Percentiles rank a stretch among this genome's conserved stretches.
Conservation (phyloP, 78 protist genomes). For the Tieghemostelium lacteum region DNA sequence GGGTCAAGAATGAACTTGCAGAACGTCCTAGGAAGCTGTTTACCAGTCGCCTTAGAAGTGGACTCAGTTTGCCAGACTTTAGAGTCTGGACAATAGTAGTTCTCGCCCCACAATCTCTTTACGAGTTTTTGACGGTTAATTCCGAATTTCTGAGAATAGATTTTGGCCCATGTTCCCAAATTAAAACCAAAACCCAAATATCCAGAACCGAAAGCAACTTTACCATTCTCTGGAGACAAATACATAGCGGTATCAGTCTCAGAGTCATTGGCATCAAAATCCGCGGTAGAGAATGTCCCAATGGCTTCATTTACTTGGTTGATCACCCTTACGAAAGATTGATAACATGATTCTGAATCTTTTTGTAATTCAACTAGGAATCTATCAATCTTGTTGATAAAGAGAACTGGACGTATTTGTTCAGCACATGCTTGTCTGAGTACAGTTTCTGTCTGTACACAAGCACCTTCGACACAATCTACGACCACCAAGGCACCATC, state of each 20-base stretch:
- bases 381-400: slow-evolving; percentile 90
- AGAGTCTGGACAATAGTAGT: slow-evolving; percentile 88
- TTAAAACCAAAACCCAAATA: slow-evolving; percentile 99
- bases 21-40: slow-evolving; percentile 91
- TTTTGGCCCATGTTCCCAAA: slow-evolving; percentile 90
- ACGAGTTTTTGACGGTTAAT: slow-evolving; percentile 80
- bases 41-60: slow-evolving; percentile 38
- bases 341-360: slow-evolving; percentile 89
- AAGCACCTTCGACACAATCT: slow-evolving; percentile 94
- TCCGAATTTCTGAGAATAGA: slow-evolving; percentile 89
- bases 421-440: slow-evolving; percentile 95
- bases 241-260: slow-evolving; percentile 47
- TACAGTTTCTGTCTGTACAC: slow-evolving; percentile 96
- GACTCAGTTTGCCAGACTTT: slow-evolving; percentile 90
- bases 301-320: slow-evolving; percentile 93
- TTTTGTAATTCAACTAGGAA: slow-evolving; percentile 75
- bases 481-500: slow-evolving; percentile 97
- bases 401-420: slow-evolving; percentile 87
- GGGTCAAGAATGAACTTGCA: slow-evolving; percentile 96
- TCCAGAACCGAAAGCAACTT: slow-evolving; percentile 97
- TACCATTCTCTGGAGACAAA: slow-evolving; percentile 76
- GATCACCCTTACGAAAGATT: slow-evolving; percentile 55
- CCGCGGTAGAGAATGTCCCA: slow-evolving; percentile 57
- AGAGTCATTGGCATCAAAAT: not conserved
- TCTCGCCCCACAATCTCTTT: slow-evolving; percentile 98